Percentiles rank a stretch among this genome's conserved stretches.
Conservation (phyloP, 805 yeast species). For the Isabelozyma pseudorhagii region DNA sequence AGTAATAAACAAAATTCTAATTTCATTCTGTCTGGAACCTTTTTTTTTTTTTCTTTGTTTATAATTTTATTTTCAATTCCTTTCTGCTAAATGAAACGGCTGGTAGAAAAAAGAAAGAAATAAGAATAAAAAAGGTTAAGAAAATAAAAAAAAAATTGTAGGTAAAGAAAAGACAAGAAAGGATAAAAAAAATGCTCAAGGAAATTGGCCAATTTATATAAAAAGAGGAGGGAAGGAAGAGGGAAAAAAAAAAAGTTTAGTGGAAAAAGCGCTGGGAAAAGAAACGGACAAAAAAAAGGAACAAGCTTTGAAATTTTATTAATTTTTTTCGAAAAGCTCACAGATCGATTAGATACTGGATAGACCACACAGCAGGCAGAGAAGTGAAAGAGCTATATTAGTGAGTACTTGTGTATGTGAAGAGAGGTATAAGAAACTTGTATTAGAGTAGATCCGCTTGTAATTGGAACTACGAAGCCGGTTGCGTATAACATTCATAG, state of each 20-base stretch:
- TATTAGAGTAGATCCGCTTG: too few relatives aligned
- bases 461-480: too few relatives aligned
- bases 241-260: not conserved
- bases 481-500: not conserved
- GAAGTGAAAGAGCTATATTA: not conserved
- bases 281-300: not conserved
- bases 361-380: not conserved
- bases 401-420: too few relatives aligned
- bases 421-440: too few relatives aligned
- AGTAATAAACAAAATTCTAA: slow-evolving; percentile 8
- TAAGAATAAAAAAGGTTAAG: not conserved
- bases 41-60: slow-evolving; percentile 3
- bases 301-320: too few relatives aligned
- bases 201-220: not conserved
- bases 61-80: not conserved
- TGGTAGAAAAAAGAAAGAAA: not conserved
- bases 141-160: not conserved
- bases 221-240: not conserved
- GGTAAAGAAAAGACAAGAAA: not conserved
- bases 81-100: slow-evolving; percentile 1
- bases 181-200: not conserved
- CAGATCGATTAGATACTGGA: not conserved
- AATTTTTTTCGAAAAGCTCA: not conserved
- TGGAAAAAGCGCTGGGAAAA: not conserved
- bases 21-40: slow-evolving; percentile 6